These are phyloP conservation scores for Crithidia mellificae DNA, from an alignment of 208 protist genomes.

Conservation along the genomic window DNA sequence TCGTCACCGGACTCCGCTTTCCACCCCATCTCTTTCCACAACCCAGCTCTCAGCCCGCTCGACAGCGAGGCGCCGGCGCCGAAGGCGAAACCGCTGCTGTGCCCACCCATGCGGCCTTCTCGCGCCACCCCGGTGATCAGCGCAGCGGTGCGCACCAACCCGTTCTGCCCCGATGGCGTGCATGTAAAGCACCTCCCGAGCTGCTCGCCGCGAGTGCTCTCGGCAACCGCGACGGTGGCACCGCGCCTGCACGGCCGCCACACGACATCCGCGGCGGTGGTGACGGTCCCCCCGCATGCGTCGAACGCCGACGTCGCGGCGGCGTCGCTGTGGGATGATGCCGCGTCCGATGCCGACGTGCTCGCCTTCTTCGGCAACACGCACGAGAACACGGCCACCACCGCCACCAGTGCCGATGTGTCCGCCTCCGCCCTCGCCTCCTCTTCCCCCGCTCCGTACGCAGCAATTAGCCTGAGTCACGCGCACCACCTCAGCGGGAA, in stretches of 20 bases:
- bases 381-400: neutral
- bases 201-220: slow-evolving; percentile 4
- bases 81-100: slow-evolving; percentile 10
- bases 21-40: neutral
- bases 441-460: too few relatives aligned
- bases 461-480: neutral
- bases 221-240: neutral
- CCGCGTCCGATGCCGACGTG: slow-evolving; percentile 21
- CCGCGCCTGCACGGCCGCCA: neutral
- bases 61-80: slow-evolving; percentile 2
- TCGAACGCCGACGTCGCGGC: neutral
- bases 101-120: slow-evolving; percentile 4
- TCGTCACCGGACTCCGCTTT: slow-evolving; percentile 7
- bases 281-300: too few relatives aligned
- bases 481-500: neutral
- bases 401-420: neutral
- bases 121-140: neutral
- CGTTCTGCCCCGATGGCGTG: slow-evolving; percentile 31
- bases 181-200: slow-evolving; percentile 18
- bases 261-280: too few relatives aligned
- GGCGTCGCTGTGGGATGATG: slow-evolving; percentile 19
- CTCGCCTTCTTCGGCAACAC: slow-evolving; percentile 28
- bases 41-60: neutral
- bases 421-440: neutral
- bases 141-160: slow-evolving; percentile 5